Base-by-base conservation (phyloP, 345 rosid species). In the Reutealis trisperma region DNA sequence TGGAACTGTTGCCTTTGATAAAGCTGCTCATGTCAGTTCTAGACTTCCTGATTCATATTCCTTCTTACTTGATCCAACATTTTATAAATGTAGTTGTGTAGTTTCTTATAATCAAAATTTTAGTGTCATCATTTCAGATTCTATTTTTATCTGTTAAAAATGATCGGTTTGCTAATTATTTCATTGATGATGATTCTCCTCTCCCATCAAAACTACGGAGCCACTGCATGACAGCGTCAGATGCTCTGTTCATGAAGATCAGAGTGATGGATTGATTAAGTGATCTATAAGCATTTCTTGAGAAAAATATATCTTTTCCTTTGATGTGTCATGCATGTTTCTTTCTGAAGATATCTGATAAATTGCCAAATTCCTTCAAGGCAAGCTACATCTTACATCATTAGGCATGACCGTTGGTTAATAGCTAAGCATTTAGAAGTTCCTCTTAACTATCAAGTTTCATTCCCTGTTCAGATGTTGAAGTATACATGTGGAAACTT, bases 371-470 rank as follows among this genome's bases (percentile, higher is more conserved):
- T 68, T 58, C 58, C 6, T 47, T 49, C 9, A 45, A 59, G 59
- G n/a, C n/a, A 61, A 63, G 24, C 32, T 71, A 42, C 22, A n/a
- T 71, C 76, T 52, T 60, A 54, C 14, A 44, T 71, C 65, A 24
- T 63, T 34, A 8, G 45, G 18, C 44, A 66, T 41, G 44, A 25
- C 15, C 45, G 59, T 10, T 45, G 45, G 10, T 68, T 41, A 11
- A 49, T 59, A 44, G 45, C 44, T 21, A n/a, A 64, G 67, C 55
- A 16, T 2, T 16, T 12, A 66, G 72, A 27, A 67, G 9, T 42
- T 55, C 24, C 63, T 6, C 27, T 71, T 12, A 37, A 13, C 34
- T 67, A 44, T 16, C 16, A 22, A 59, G 16, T 73, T 64, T 45
- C 47, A 19, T 9, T 55, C 18, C 73, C 25, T 71, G 27, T 45